phyloP scores from a whole-genome alignment of 2,329 filamentous ascomycete genomes.

The Pseudocercospora cruenta region DNA sequence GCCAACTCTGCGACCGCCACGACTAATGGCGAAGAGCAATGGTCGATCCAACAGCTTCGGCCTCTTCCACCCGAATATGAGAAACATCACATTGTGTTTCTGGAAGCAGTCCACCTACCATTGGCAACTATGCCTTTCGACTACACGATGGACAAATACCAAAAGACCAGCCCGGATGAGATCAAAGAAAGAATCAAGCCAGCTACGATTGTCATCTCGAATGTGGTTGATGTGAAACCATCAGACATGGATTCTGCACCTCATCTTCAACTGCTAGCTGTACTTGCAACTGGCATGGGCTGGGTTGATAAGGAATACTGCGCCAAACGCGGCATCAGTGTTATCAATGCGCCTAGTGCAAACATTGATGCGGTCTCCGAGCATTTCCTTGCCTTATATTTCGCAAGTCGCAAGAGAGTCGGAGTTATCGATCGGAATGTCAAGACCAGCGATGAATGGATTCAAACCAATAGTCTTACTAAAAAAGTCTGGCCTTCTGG shows the following conservation, averaged over 20 bases:
- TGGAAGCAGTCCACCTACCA: conserved; percentile 27
- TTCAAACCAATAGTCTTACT: conserved; percentile 20
- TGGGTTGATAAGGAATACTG: conserved; percentile 31
- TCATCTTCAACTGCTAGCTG: conserved; percentile 24
- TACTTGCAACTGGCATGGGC: conserved; percentile 29
- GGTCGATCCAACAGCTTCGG: conserved; percentile 22
- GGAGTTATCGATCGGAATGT: conserved; percentile 23
- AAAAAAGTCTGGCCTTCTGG: conserved; percentile 27
- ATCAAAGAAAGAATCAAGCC: conserved; percentile 27
- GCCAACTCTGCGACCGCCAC: background rate
- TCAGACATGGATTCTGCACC: conserved; percentile 29
- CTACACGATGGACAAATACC: conserved; percentile 26
- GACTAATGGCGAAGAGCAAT: background rate
- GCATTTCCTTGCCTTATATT: conserved; percentile 26
- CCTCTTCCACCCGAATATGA: conserved; percentile 24
- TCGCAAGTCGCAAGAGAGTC: conserved; percentile 26
- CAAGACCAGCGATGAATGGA: conserved; percentile 27
- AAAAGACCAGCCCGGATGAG: conserved; percentile 37
- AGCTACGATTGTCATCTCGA: conserved; percentile 29
- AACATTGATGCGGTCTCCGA: conserved; percentile 30
- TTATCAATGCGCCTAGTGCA: conserved; percentile 24
- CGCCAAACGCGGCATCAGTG: conserved; percentile 20
- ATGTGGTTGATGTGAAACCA: conserved; percentile 25
- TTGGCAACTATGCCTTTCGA: conserved; percentile 23
- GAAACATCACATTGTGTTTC: conserved; percentile 30